These are phyloP conservation scores for Luffa acutangula DNA, from an alignment of 306 rosid genomes.

Conservation along the genomic window DNA sequence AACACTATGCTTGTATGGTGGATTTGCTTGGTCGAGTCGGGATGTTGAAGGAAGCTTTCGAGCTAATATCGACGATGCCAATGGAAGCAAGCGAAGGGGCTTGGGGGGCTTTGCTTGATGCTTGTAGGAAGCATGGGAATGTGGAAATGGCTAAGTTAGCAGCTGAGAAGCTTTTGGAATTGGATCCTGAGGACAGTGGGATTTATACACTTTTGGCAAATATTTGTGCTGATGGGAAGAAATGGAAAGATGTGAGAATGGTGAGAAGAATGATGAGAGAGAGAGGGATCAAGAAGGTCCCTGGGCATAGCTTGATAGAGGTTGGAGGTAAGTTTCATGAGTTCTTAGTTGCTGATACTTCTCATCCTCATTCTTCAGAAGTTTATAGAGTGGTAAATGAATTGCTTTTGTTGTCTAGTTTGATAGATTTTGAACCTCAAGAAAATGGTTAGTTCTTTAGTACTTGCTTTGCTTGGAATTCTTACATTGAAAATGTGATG, in stretches of 20 bases:
- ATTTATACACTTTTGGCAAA: slow-evolving; percentile 47
- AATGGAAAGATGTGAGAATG: slow-evolving; percentile 60
- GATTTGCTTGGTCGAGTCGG: slow-evolving; percentile 65
- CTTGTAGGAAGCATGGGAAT: slow-evolving; percentile 55
- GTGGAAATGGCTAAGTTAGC: slow-evolving; percentile 53
- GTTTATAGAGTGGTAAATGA: slow-evolving; percentile 33
- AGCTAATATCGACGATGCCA: slow-evolving; percentile 51
- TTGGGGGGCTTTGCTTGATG: slow-evolving; percentile 77
- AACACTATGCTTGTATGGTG: slow-evolving; percentile 62
- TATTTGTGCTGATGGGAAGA: slow-evolving; percentile 38
- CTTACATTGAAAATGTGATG: neutral
- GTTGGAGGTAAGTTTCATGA: slow-evolving; percentile 43
- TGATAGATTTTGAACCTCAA: slow-evolving; percentile 20
- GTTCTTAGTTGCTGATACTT: slow-evolving; percentile 63
- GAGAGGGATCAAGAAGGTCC: slow-evolving; percentile 59
- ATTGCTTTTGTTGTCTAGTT: slow-evolving; percentile 28
- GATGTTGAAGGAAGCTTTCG: slow-evolving; percentile 47
- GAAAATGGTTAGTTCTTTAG: neutral
- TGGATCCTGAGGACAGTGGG: slow-evolving; percentile 70
- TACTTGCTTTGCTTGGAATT: neutral
- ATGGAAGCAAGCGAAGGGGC: slow-evolving; percentile 58
- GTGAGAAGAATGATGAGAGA: slow-evolving; percentile 67
- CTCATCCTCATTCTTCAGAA: slow-evolving; percentile 53
- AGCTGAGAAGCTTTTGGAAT: slow-evolving; percentile 35
- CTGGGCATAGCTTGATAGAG: slow-evolving; percentile 67